phyloP scores from a whole-genome alignment of 108 stramenopile genomes.

The Cyclotella choctawhatcheeana region DNA sequence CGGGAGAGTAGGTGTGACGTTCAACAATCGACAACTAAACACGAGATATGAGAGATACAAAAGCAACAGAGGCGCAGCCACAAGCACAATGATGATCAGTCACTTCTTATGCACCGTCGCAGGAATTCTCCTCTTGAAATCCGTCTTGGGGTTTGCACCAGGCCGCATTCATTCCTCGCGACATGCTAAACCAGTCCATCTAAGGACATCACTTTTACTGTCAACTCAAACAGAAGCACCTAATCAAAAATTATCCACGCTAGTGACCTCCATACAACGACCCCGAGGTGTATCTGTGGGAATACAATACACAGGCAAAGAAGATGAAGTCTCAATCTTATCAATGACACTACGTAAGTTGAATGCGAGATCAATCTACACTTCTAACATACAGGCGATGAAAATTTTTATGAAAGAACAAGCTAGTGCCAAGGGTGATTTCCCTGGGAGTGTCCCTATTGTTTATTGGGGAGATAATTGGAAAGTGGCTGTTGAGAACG shows the following conservation, averaged over 20 bases:
- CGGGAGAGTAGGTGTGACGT: too few species aligned
- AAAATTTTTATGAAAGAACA: constrained; percentile 56
- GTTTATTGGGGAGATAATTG: constrained; percentile 40
- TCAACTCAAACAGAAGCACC: background rate
- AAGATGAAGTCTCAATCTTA: constrained; percentile 28
- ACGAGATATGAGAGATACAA: too few species aligned
- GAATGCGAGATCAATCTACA: constrained; percentile 50
- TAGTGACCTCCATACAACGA: constrained; percentile 20
- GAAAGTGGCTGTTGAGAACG: constrained; percentile 34
- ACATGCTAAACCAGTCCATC: too few species aligned
- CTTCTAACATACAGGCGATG: constrained; percentile 26
- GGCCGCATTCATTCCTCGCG: background rate
- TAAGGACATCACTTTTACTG: background rate
- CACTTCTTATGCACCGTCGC: too few species aligned
- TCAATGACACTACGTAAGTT: constrained; percentile 70
- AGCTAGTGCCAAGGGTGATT: constrained; percentile 63
- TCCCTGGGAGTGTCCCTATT: constrained; percentile 81
- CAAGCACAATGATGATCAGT: too few species aligned
- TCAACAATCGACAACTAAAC: too few species aligned
- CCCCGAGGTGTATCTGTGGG: constrained; percentile 41
- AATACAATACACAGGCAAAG: constrained; percentile 42
- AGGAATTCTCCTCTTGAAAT: background rate
- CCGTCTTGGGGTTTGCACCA: background rate
- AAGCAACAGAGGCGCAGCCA: too few species aligned
- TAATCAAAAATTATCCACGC: constrained; percentile 14